Conservation (phyloP, 176 grass and related monocot genomes). For the Rhipidocladum racemiflorum region DNA sequence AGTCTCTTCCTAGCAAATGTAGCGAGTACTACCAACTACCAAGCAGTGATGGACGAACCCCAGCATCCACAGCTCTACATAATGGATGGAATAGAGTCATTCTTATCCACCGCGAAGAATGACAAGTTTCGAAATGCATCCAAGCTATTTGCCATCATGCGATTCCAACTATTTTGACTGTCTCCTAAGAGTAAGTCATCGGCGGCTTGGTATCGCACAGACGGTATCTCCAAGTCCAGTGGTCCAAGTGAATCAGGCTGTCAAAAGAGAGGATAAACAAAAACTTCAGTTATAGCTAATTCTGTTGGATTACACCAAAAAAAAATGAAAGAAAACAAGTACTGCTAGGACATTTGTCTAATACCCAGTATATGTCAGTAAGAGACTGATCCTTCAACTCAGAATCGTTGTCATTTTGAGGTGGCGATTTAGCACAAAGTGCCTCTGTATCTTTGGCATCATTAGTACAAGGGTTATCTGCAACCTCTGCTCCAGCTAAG, state of each 20-base stretch:
- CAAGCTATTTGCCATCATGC: conserved; percentile 75
- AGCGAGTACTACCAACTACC: neutral
- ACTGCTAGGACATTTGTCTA: neutral
- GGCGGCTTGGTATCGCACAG: conserved; percentile 49
- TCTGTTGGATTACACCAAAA: neutral
- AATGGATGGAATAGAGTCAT: conserved; percentile 48
- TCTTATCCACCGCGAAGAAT: conserved; percentile 52
- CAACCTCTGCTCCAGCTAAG: conserved; percentile 44
- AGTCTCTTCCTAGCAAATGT: conserved; percentile 28
- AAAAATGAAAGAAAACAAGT: neutral
- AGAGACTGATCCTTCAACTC: conserved; percentile 51
- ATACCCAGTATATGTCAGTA: conserved; percentile 88
- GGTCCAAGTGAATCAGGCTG: conserved; percentile 93
- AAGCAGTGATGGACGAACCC: neutral
- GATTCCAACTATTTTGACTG: conserved; percentile 67
- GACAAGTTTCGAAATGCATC: conserved; percentile 84
- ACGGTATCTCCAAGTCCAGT: conserved; percentile 68
- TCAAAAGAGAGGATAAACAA: conserved; percentile 6
- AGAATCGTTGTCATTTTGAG: conserved; percentile 25
- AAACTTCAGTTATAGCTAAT: conserved; percentile 15
- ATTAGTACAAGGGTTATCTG: conserved; percentile 39
- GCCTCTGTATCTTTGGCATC: conserved; percentile 38
- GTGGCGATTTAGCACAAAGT: conserved; percentile 36
- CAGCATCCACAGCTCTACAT: conserved; percentile 31
- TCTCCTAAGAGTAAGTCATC: conserved; percentile 69